Conservation (phyloP, 2,329 filamentous ascomycete species). For the Nigrospora osmanthi region DNA sequence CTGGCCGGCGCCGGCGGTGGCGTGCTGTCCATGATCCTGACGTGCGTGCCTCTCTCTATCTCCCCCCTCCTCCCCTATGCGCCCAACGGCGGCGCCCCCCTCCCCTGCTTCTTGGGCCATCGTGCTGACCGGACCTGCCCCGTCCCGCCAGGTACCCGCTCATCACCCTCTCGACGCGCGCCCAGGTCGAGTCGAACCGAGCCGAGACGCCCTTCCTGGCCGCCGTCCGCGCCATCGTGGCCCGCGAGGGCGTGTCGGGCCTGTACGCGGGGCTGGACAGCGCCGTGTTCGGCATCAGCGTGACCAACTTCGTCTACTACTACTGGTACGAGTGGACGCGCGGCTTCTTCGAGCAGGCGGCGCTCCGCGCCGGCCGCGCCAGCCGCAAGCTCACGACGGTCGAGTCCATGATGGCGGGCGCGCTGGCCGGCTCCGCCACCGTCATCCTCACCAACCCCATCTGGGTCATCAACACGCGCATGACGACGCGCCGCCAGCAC, state of each 20-base stretch:
- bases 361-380: constrained; percentile 62
- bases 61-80: neutral
- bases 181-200: constrained; percentile 94
- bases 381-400: constrained; percentile 80
- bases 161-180: constrained; percentile 93
- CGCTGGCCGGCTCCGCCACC: constrained; percentile 86
- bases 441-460: constrained; percentile 97
- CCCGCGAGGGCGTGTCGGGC: constrained; percentile 81
- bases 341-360: constrained; percentile 74
- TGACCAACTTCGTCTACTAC: constrained; percentile 99
- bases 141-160: constrained; percentile 70
- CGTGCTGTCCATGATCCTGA: constrained; percentile 90
- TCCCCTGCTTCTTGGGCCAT: neutral
- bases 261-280: constrained; percentile 91
- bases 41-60: constrained; percentile 40
- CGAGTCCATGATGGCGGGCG: constrained; percentile 92
- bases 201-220: constrained; percentile 78
- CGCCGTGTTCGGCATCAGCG: constrained; percentile 92
- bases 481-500: constrained; percentile 75
- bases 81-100: constrained; percentile 3
- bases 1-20: constrained; percentile 89
- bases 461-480: constrained; percentile 97
- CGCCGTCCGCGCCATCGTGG: constrained; percentile 78
- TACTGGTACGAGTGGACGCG: constrained; percentile 99
- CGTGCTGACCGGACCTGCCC: neutral